Percentiles rank a stretch among this genome's conserved stretches.
Conservation (phyloP, 2,329 filamentous ascomycete species). For the Colletotrichum sidae region DNA sequence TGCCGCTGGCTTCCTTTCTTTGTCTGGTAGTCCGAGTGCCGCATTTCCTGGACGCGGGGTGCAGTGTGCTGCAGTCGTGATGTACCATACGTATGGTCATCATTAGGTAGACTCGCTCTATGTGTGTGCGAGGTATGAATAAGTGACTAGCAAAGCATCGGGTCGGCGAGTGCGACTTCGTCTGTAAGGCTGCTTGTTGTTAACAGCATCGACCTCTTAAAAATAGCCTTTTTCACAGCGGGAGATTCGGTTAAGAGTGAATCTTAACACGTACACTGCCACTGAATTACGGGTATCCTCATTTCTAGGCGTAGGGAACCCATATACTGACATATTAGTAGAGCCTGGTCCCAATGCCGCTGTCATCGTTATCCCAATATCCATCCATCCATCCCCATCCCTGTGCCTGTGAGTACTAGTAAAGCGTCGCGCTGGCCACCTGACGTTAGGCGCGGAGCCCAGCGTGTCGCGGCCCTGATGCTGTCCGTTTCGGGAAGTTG, state of each 20-base stretch:
- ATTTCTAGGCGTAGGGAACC: not conserved
- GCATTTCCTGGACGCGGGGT: constrained; percentile 1
- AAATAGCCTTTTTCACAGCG: not conserved
- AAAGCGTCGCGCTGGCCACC: constrained; percentile 8
- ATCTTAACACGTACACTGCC: constrained; percentile 13
- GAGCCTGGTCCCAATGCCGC: too few species aligned
- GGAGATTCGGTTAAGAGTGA: not conserved
- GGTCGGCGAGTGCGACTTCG: too few species aligned
- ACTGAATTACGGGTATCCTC: constrained; percentile 26
- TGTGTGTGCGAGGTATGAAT: not conserved
- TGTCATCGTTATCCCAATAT: too few species aligned
- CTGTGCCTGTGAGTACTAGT: constrained; percentile 6
- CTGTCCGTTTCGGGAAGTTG: not conserved
- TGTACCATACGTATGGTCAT: too few species aligned
- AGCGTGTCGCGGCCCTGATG: constrained; percentile 11
- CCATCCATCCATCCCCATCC: too few species aligned
- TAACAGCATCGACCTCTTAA: not conserved
- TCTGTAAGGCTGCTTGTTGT: not conserved
- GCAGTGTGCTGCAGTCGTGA: not conserved
- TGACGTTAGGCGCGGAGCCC: constrained; percentile 31
- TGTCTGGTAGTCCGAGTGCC: not conserved
- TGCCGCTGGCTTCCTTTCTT: constrained; percentile 16
- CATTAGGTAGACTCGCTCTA: not conserved
- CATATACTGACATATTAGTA: not conserved
- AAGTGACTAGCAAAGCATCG: too few species aligned